phyloP scores from a whole-genome alignment of 2,329 filamentous ascomycete species.

The Xylaria digitata region DNA sequence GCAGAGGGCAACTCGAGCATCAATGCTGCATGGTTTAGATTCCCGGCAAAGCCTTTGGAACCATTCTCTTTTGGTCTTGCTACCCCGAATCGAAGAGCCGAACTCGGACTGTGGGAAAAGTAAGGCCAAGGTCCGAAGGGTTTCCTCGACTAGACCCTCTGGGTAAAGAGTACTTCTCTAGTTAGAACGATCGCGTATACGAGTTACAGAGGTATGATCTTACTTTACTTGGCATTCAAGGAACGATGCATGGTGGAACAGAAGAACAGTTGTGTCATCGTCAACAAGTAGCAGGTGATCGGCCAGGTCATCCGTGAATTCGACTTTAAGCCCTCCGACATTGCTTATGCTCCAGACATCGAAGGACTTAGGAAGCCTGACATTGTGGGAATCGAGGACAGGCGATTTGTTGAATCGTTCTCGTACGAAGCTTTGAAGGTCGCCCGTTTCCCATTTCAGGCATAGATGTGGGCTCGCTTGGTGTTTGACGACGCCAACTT shows the following conservation, averaged over 20 bases:
- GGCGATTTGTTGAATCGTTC: constrained; percentile 4
- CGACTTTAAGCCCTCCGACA: constrained; percentile 50
- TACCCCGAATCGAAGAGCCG: constrained; percentile 36
- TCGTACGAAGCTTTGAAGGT: constrained; percentile 23
- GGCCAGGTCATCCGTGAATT: constrained; percentile 53
- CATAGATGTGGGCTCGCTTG: constrained; percentile 15
- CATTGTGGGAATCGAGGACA: constrained; percentile 22
- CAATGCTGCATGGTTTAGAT: constrained; percentile 38
- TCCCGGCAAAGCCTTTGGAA: constrained; percentile 15
- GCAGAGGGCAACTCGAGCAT: constrained; percentile 44
- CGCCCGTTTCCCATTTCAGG: constrained; percentile 24
- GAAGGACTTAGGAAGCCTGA: constrained; percentile 39
- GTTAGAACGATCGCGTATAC: background rate
- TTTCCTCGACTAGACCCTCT: constrained; percentile 50
- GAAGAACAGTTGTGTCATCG: constrained; percentile 50
- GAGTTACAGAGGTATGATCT: background rate
- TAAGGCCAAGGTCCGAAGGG: constrained; percentile 51
- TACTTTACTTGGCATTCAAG: constrained; percentile 45
- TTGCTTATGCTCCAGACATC: constrained; percentile 39
- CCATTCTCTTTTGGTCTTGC: constrained; percentile 32
- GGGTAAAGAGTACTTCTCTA: constrained; percentile 43
- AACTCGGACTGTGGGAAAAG: constrained; percentile 46
- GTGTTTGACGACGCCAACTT: constrained; percentile 23
- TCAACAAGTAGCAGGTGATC: constrained; percentile 53
- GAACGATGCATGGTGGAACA: constrained; percentile 56